Evolutionary conservation across 306 rosid genomes (phyloP).

Genomic region (Lathyrus oleraceus): DNA sequence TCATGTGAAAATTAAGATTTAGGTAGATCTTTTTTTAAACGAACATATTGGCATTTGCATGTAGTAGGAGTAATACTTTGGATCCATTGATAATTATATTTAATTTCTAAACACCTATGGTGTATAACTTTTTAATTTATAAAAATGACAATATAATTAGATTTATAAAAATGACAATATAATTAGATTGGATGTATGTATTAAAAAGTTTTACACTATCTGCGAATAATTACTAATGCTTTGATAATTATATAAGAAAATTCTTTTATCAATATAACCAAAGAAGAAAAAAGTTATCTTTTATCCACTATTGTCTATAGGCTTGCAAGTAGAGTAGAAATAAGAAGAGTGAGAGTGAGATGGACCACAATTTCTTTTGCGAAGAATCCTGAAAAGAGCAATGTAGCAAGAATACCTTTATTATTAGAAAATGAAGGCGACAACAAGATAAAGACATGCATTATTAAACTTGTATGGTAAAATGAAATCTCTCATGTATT

Average conservation of each 20-base stretch:
- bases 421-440: conserved; percentile 19
- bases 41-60: too few species aligned
- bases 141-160: too few species aligned
- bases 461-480: background rate
- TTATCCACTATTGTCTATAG: background rate
- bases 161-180: too few species aligned
- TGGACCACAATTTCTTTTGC: conserved; percentile 27
- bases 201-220: background rate
- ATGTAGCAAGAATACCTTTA: conserved; percentile 33
- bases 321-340: background rate
- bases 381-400: conserved; percentile 37
- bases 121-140: too few species aligned
- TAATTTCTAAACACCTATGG: too few species aligned
- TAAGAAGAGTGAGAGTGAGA: conserved; percentile 13
- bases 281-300: background rate
- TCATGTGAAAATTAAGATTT: too few species aligned
- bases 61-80: too few species aligned
- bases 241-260: too few species aligned
- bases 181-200: background rate
- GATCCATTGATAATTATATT: too few species aligned
- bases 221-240: too few species aligned
- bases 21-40: too few species aligned
- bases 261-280: too few species aligned
- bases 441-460: conserved; percentile 35
- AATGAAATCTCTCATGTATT: conserved; percentile 27